A percentile compares a stretch with the other conserved stretches of the same genome.
These are phyloP conservation scores for Trifolium repens DNA, from an alignment of 306 rosid species.

Conservation along the genomic window DNA sequence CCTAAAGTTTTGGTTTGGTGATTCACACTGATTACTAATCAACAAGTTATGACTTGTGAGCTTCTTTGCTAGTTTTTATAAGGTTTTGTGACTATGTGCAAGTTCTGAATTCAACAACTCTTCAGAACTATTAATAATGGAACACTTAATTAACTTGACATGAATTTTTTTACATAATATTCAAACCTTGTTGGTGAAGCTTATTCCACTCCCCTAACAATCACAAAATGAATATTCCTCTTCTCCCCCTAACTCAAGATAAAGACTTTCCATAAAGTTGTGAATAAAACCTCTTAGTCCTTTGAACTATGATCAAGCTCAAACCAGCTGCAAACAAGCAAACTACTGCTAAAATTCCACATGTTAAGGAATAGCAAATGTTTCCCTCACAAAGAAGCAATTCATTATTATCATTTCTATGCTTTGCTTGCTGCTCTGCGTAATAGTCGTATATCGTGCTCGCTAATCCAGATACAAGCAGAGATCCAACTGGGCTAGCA, in stretches of 20 bases:
- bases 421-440: conserved; percentile 60
- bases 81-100: background rate
- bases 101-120: background rate
- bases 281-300: conserved; percentile 66
- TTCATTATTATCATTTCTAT: conserved; percentile 13
- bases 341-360: conserved; percentile 61
- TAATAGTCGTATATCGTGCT: conserved; percentile 71
- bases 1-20: too few relatives aligned
- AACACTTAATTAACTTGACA: background rate
- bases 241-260: conserved; percentile 3
- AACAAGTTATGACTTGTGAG: too few relatives aligned
- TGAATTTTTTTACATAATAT: background rate
- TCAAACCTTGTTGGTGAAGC: background rate
- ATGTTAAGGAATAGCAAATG: conserved; percentile 70
- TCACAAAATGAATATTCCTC: too few relatives aligned
- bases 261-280: conserved; percentile 54
- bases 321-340: conserved; percentile 60
- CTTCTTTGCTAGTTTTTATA: background rate
- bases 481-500: conserved; percentile 73
- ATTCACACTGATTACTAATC: too few relatives aligned
- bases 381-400: conserved; percentile 61
- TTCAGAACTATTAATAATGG: too few relatives aligned
- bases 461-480: conserved; percentile 66
- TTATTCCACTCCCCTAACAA: background rate
- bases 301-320: conserved; percentile 54